Evolutionary conservation across 2,329 filamentous ascomycete species (phyloP), one percentile per base, ranked within the genome.

Genomic region (Microdochium paspali): DNA sequence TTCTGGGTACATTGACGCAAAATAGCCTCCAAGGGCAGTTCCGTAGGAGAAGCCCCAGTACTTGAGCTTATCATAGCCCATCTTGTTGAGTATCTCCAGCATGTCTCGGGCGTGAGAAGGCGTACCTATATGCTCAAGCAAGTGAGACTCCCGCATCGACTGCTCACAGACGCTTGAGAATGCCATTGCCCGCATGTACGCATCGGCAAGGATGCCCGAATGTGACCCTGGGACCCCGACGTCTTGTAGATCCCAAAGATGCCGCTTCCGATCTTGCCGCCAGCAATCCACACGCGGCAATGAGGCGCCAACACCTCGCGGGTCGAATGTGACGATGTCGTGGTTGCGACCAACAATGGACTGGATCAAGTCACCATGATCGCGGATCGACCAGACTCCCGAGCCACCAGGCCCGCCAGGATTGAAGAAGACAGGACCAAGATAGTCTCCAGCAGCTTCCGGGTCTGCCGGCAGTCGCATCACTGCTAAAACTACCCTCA

Each of bases 1-100:
- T 24, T 76, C 70, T 1, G 74, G 75, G 47, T 69, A 77, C 61
- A 78, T 65, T 2, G 71, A 65, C 3, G 74, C 74, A 55, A 77
- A 77, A 0, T 69, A 70, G 12, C 68, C 71, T 3, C 75, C 76
- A 0, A 79, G 63, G 2, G 77, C 56, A 7, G 73, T 76, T 10
- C 75, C 75, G 51, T 79, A 79, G 51, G 73, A 77, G 49, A 77
- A 71, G 1, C 75, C 76, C 74, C 74, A 78, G 55, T 76, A 78
- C 42, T 63, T 65, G 6, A 76, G 61, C 58, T 66, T 69, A 3
- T 63, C 57, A 46, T 69, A 54, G 2, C 69, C 71, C 5, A 65
- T 62, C 53, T 67, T 61, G 26, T 67, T 48, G 15, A 73, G 56
- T 10, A 76, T 69, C 53, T 70, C 71, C 0, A 75, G 63, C 68